Evolutionary conservation across 176 grass and related monocot genomes (phyloP).

Genomic region (Puccinellia tenuiflora): DNA sequence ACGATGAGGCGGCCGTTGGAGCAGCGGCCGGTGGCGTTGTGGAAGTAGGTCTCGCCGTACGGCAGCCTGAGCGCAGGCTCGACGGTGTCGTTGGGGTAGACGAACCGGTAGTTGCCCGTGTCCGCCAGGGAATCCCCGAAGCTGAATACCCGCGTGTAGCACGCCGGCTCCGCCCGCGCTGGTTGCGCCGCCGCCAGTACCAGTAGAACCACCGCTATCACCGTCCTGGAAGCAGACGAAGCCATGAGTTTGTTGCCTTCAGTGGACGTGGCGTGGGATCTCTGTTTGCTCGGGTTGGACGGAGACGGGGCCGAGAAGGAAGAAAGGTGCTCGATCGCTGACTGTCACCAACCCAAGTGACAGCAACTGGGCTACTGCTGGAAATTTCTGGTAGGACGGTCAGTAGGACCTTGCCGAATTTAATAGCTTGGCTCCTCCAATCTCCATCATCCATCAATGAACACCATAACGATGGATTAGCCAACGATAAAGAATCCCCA

Average conservation of each 20-base stretch:
- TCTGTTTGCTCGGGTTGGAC: not conserved
- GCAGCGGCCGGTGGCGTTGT: conserved; percentile 64
- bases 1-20: conserved; percentile 67
- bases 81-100: conserved; percentile 15
- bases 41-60: conserved; percentile 78
- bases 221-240: not conserved
- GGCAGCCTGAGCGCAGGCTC: conserved; percentile 28
- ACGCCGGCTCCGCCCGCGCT: not conserved
- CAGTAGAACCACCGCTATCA: not conserved
- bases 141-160: conserved; percentile 55
- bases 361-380: no score
- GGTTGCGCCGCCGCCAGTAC: not conserved
- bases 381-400: no score
- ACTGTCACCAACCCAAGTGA: no score
- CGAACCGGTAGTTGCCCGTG: conserved; percentile 57
- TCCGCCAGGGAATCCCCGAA: conserved; percentile 84
- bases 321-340: no score
- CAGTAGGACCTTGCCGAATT: no score
- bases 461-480: not conserved
- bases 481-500: not conserved
- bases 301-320: not conserved
- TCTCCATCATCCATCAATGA: no score
- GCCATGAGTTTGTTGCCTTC: not conserved
- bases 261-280: not conserved
- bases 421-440: no score